phyloP scores from a whole-genome alignment of 2,329 filamentous ascomycete genomes.

The Aspergillus unguis region DNA sequence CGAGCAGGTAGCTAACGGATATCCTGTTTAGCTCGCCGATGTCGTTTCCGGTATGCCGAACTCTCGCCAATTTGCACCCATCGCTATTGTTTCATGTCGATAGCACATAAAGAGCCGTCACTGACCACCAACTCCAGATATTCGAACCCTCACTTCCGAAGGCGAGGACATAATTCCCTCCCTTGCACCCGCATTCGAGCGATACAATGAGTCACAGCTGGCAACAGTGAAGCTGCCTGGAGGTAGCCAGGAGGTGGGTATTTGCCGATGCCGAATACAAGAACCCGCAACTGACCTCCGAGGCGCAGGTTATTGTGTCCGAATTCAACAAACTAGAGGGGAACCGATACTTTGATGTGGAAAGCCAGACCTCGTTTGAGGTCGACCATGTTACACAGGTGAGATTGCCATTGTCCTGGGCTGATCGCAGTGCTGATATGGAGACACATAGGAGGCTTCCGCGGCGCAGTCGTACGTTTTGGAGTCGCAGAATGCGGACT shows the following conservation, averaged over 20 bases:
- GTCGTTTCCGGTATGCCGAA: slow-evolving; percentile 70
- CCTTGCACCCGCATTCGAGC: slow-evolving; percentile 79
- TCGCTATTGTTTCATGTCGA: neutral
- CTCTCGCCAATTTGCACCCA: neutral
- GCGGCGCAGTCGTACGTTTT: slow-evolving; percentile 73
- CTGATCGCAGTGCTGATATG: slow-evolving; percentile 16
- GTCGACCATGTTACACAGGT: slow-evolving; percentile 83
- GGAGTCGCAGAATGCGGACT: slow-evolving; percentile 71
- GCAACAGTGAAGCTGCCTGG: slow-evolving; percentile 84
- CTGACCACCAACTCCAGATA: slow-evolving; percentile 56
- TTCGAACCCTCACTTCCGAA: slow-evolving; percentile 77
- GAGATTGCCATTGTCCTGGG: neutral
- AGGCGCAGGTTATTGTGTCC: slow-evolving; percentile 68
- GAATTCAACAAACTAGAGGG: slow-evolving; percentile 76
- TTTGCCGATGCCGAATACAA: neutral
- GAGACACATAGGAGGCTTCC: slow-evolving; percentile 66
- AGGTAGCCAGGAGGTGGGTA: slow-evolving; percentile 69
- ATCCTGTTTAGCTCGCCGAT: slow-evolving; percentile 67
- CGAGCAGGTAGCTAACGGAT: slow-evolving; percentile 14
- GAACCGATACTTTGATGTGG: slow-evolving; percentile 84
- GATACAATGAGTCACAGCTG: slow-evolving; percentile 96
- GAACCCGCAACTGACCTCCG: neutral
- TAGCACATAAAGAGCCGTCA: slow-evolving; percentile 14
- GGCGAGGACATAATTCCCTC: slow-evolving; percentile 65
- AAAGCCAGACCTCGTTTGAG: slow-evolving; percentile 80